phyloP scores from a whole-genome alignment of 2,329 filamentous ascomycete genomes.

The Cadophora sp. region DNA sequence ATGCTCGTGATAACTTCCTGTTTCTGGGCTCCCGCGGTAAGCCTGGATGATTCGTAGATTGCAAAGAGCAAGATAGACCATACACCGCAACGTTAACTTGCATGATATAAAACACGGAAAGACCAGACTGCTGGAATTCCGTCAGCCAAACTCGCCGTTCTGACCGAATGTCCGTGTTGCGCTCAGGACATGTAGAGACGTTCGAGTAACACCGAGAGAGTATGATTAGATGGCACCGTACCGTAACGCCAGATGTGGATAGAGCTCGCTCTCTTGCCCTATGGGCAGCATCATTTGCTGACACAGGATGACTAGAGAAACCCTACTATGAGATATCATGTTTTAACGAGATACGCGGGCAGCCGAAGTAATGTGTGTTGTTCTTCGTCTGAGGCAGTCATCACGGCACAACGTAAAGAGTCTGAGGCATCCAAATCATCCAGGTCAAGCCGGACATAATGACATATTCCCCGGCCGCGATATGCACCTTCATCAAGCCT shows the following conservation, averaged over 20 bases:
- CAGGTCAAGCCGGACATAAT: neutral
- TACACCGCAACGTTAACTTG: slow-evolving; percentile 17
- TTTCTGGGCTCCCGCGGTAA: slow-evolving; percentile 17
- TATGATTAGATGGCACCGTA: slow-evolving; percentile 15
- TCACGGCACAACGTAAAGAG: neutral
- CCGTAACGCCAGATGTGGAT: neutral
- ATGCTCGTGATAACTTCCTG: slow-evolving; percentile 19
- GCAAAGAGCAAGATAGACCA: slow-evolving; percentile 1
- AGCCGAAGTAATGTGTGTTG: neutral
- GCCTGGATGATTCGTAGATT: slow-evolving; percentile 7
- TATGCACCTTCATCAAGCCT: slow-evolving; percentile 10
- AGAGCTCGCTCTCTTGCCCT: slow-evolving; percentile 17
- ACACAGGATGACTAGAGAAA: slow-evolving; percentile 16
- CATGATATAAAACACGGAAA: slow-evolving; percentile 13
- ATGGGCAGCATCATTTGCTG: slow-evolving; percentile 1
- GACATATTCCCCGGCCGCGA: slow-evolving; percentile 3
- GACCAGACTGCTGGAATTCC: slow-evolving; percentile 18
- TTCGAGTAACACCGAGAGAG: slow-evolving; percentile 4
- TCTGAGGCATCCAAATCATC: neutral
- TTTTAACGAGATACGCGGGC: slow-evolving; percentile 5
- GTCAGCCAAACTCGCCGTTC: slow-evolving; percentile 12
- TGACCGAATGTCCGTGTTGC: slow-evolving; percentile 4
- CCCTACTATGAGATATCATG: neutral
- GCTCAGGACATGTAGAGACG: neutral
- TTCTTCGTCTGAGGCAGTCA: slow-evolving; percentile 4